These are phyloP conservation scores for Chrysoporthe deuterocubensis DNA, from an alignment of 2,329 filamentous ascomycete genomes.

Conservation along the genomic window DNA sequence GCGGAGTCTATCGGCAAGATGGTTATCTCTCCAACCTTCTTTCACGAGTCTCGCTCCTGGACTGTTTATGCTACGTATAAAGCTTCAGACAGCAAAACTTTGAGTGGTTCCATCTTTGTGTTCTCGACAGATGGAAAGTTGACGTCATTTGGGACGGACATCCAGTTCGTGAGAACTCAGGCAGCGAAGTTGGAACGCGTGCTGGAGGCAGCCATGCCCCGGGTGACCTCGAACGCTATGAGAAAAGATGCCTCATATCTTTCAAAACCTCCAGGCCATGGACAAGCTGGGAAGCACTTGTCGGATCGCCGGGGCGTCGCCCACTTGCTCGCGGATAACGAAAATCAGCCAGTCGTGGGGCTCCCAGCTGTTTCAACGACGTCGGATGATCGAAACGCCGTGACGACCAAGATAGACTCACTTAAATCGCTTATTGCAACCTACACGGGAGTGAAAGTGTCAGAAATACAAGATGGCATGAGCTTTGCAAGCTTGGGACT, in stretches of 20 bases:
- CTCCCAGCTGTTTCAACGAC: neutral
- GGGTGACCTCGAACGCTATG: neutral
- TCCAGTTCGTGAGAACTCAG: neutral
- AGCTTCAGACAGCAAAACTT: neutral
- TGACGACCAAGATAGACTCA: neutral
- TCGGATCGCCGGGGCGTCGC: too few relatives aligned
- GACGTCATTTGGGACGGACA: neutral
- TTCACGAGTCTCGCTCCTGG: neutral
- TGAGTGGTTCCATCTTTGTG: neutral
- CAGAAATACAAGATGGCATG: neutral
- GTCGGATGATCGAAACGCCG: neutral
- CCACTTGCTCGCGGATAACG: too few relatives aligned
- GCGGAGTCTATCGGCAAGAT: neutral
- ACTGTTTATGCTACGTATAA: neutral
- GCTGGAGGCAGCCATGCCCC: neutral
- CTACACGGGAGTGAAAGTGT: neutral
- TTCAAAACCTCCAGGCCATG: too few relatives aligned
- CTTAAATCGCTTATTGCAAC: neutral
- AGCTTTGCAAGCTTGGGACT: neutral
- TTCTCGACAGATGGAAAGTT: neutral
- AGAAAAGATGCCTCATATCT: neutral
- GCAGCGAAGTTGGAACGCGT: neutral
- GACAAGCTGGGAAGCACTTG: too few relatives aligned
- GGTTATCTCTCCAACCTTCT: neutral
- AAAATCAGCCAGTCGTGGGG: neutral